phyloP scores from a whole-genome alignment of 2,329 filamentous ascomycete species.

The Fusarium fujikuroi region DNA sequence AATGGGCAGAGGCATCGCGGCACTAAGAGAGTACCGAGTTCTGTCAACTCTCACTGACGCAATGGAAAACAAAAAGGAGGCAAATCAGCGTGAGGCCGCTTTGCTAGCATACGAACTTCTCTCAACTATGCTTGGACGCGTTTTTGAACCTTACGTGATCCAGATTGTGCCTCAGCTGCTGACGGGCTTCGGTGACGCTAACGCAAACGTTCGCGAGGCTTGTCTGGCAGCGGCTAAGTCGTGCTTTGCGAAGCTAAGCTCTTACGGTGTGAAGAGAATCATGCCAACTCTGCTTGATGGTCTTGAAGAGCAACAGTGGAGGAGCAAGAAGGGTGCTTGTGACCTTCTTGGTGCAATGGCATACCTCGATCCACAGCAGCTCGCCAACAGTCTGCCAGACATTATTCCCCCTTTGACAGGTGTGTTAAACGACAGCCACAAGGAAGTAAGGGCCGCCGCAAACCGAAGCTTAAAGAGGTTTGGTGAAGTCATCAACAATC shows the following conservation, averaged over 20 bases:
- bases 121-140: constrained; percentile 82
- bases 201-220: constrained; percentile 88
- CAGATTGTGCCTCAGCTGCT: constrained; percentile 93
- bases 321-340: constrained; percentile 97
- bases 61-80: constrained; percentile 94
- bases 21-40: constrained; percentile 86
- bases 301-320: constrained; percentile 95
- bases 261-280: constrained; percentile 94
- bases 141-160: constrained; percentile 97
- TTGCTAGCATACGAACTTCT: constrained; percentile 92
- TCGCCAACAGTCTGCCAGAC: constrained; percentile 90
- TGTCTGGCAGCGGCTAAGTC: constrained; percentile 94
- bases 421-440: constrained; percentile 97
- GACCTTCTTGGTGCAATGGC: constrained; percentile 98
- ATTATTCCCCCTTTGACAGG: constrained; percentile 96
- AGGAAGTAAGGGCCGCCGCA: constrained; percentile 90
- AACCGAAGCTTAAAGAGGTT: constrained; percentile 98
- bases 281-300: constrained; percentile 91
- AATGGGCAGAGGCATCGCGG: constrained; percentile 83
- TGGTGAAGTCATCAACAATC: constrained; percentile 97
- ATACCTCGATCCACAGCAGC: constrained; percentile 94
- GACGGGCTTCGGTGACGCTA: constrained; percentile 87
- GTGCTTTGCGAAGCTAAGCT: constrained; percentile 92
- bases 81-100: constrained; percentile 87
- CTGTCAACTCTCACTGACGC: constrained; percentile 83